A percentile compares a stretch with the other conserved stretches of the same genome.
phyloP scores from a whole-genome alignment of 1,139 yeast genomes.

The Kodamaea sp. region DNA sequence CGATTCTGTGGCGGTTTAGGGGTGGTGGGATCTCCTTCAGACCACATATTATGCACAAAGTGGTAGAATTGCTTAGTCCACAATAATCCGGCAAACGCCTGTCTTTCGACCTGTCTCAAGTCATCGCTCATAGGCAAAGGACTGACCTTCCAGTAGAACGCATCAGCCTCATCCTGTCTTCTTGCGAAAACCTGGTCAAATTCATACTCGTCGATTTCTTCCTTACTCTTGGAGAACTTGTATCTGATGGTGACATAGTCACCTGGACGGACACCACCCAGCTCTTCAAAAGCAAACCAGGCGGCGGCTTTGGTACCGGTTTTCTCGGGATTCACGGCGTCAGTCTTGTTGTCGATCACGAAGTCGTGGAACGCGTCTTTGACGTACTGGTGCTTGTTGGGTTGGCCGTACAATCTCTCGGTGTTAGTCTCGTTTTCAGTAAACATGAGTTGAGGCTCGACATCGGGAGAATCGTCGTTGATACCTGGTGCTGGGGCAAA shows the following conservation, averaged over 20 bases:
- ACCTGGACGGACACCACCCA: conserved; percentile 81
- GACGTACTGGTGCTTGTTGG: conserved; percentile 58
- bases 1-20: conserved; percentile 79
- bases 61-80: conserved; percentile 96
- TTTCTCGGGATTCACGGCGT: conserved; percentile 67
- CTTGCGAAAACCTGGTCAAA: conserved; percentile 73
- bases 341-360: conserved; percentile 60
- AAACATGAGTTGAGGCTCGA: conserved; percentile 74
- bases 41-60: conserved; percentile 87
- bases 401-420: conserved; percentile 62
- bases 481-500: conserved; percentile 92
- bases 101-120: conserved; percentile 84
- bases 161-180: conserved; percentile 90
- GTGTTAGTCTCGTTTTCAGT: conserved; percentile 91
- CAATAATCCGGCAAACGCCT: conserved; percentile 90
- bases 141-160: conserved; percentile 86
- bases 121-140: conserved; percentile 87
- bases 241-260: conserved; percentile 89
- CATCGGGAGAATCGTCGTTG: conserved; percentile 57
- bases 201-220: conserved; percentile 72
- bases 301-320: conserved; percentile 80
- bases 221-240: conserved; percentile 53
- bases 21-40: conserved; percentile 80
- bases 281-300: conserved; percentile 75
- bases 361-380: conserved; percentile 93